Conservation (phyloP, 1,139 yeast genomes). For the Entelexis paramagnoliae region DNA sequence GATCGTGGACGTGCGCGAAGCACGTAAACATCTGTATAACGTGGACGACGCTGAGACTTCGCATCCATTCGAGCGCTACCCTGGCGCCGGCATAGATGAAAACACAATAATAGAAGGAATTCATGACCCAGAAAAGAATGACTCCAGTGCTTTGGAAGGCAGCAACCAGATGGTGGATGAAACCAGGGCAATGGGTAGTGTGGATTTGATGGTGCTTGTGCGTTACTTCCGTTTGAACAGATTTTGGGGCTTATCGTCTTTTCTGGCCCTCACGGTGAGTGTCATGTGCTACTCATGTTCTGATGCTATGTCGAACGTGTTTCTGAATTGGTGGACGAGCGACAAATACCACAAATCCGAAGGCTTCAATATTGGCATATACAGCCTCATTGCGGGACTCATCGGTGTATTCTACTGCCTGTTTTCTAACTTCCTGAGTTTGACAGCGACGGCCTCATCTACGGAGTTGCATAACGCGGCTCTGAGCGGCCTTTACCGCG, state of each 20-base stretch:
- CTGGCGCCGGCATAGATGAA: background rate
- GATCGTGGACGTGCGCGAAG: background rate
- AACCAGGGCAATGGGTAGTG: slow-evolving; percentile 13
- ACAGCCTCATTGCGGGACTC: slow-evolving; percentile 8
- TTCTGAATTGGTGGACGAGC: slow-evolving; percentile 17
- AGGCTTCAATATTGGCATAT: slow-evolving; percentile 16
- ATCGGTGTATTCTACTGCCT: background rate
- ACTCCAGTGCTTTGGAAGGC: background rate
- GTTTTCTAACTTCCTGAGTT: background rate
- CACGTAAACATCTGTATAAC: background rate
- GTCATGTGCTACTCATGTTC: slow-evolving; percentile 4
- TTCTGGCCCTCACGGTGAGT: background rate
- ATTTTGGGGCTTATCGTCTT: background rate
- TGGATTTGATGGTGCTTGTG: slow-evolving; percentile 1
- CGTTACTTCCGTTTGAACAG: slow-evolving; percentile 7
- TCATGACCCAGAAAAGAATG: background rate
- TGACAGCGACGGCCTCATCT: slow-evolving; percentile 12
- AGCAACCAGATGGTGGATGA: slow-evolving; percentile 9
- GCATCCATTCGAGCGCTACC: background rate
- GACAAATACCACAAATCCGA: slow-evolving; percentile 4
- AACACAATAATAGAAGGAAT: background rate
- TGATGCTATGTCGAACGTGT: slow-evolving; percentile 8
- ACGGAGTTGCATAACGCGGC: slow-evolving; percentile 38
- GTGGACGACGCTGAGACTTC: no score
- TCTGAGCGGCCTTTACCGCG: slow-evolving; percentile 50